These are phyloP conservation scores for Vicia faba DNA, from an alignment of 306 rosid species.

Conservation along the genomic window DNA sequence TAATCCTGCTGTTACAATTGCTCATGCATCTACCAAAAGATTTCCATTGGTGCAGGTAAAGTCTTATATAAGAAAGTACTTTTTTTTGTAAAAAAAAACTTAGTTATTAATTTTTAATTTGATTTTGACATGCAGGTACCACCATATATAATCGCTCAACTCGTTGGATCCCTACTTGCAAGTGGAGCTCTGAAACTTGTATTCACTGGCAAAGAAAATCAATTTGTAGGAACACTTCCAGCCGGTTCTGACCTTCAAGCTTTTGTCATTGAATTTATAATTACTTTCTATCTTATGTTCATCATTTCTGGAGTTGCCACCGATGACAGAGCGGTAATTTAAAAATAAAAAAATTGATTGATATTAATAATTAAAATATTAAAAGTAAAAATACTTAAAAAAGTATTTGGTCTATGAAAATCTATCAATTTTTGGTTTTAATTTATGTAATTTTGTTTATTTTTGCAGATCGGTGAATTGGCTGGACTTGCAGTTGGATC, in stretches of 20 bases:
- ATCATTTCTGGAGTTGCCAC: conserved; percentile 79
- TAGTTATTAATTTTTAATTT: not conserved
- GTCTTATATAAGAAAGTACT: no score
- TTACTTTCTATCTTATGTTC: conserved; percentile 81
- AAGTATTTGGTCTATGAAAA: no score
- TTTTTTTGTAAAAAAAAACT: no score
- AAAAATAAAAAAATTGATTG: not conserved
- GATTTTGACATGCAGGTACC: conserved; percentile 54
- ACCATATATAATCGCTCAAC: conserved; percentile 54
- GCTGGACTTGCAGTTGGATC: conserved; percentile 80
- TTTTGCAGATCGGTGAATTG: conserved; percentile 74
- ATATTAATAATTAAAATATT: not conserved
- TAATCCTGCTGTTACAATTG: conserved; percentile 82
- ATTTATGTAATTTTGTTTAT: not conserved
- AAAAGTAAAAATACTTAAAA: no score
- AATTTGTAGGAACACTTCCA: conserved; percentile 61
- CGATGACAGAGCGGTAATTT: conserved; percentile 74
- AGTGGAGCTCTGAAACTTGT: conserved; percentile 64
- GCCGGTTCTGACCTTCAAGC: conserved; percentile 55
- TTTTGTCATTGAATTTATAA: conserved; percentile 70
- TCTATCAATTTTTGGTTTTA: no score
- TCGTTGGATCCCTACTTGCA: conserved; percentile 73
- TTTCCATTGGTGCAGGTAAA: conserved; percentile 64
- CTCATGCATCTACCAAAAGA: conserved; percentile 62
- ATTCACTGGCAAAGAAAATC: conserved; percentile 48